Evolutionary conservation across 768 basidiomycete genomes (phyloP).

Genomic region (Pleurotus citrinopileatus): DNA sequence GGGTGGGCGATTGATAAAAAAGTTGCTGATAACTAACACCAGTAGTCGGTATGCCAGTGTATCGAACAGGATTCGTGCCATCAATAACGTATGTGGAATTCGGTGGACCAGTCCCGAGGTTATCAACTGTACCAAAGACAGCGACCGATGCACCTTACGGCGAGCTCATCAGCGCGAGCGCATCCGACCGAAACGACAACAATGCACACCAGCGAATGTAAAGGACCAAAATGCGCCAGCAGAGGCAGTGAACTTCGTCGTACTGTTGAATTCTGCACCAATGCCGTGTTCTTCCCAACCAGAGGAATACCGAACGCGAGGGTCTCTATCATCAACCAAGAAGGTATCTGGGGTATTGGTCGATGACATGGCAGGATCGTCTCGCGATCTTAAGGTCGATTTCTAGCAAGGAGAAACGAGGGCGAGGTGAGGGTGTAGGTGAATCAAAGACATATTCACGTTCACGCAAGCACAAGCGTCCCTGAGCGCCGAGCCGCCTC

Average conservation of each 20-base stretch:
- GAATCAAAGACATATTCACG: too few relatives aligned
- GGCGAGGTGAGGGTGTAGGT: too few relatives aligned
- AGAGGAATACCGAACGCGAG: background rate
- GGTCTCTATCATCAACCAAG: background rate
- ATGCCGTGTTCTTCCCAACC: background rate
- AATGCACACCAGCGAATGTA: background rate
- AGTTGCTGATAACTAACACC: constrained; percentile 3
- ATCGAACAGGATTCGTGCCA: background rate
- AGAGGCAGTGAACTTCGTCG: background rate
- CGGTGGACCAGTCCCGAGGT: background rate
- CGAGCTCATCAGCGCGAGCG: background rate
- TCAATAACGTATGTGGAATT: constrained; percentile 1
- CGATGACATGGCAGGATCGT: background rate
- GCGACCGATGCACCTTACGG: background rate
- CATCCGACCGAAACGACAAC: background rate
- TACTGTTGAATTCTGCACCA: background rate
- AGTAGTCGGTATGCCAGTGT: background rate
- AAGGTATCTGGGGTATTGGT: background rate
- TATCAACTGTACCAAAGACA: constrained; percentile 1
- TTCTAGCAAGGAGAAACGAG: too few relatives aligned
- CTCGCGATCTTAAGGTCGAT: too few relatives aligned
- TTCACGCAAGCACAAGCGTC: too few relatives aligned
- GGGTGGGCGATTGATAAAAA: constrained; percentile 6
- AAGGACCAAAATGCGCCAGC: background rate
- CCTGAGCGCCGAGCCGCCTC: too few relatives aligned